Conservation (phyloP, 2,329 filamentous ascomycete genomes). For the Colletotrichum godetiae region DNA sequence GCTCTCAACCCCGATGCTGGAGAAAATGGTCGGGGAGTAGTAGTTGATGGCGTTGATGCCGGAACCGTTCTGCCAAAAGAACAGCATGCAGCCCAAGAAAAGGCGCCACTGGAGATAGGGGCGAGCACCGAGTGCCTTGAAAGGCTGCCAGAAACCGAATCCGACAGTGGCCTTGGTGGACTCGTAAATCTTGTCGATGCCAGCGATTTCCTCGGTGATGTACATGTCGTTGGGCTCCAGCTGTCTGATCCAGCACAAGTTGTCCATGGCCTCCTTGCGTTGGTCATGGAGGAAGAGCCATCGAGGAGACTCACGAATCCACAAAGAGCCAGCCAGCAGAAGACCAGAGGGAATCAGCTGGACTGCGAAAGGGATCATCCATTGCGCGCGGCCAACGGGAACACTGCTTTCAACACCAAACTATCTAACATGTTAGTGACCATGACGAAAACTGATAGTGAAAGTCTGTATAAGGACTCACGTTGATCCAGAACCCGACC, state of each 20-base stretch:
- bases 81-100: constrained; percentile 72
- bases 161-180: constrained; percentile 64
- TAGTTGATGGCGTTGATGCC: constrained; percentile 77
- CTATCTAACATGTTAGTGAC: constrained; percentile 41
- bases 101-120: constrained; percentile 68
- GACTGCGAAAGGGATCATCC: constrained; percentile 63
- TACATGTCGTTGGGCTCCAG: constrained; percentile 63
- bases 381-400: constrained; percentile 42
- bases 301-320: constrained; percentile 66
- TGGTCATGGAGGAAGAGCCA: constrained; percentile 68
- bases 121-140: constrained; percentile 59
- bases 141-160: constrained; percentile 70
- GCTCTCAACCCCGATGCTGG: constrained; percentile 26
- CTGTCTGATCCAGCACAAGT: constrained; percentile 67
- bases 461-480: constrained; percentile 41
- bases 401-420: constrained; percentile 34
- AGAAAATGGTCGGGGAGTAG: constrained; percentile 71
- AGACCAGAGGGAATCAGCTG: constrained; percentile 66
- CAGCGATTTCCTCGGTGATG: constrained; percentile 71
- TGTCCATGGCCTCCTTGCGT: constrained; percentile 61
- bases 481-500: constrained; percentile 62
- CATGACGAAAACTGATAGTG: constrained; percentile 36
- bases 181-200: constrained; percentile 62
- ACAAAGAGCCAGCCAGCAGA: constrained; percentile 59
- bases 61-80: constrained; percentile 75